Base-by-base conservation (phyloP, 805 yeast genomes). In the Zygotorulaspora sp. region DNA sequence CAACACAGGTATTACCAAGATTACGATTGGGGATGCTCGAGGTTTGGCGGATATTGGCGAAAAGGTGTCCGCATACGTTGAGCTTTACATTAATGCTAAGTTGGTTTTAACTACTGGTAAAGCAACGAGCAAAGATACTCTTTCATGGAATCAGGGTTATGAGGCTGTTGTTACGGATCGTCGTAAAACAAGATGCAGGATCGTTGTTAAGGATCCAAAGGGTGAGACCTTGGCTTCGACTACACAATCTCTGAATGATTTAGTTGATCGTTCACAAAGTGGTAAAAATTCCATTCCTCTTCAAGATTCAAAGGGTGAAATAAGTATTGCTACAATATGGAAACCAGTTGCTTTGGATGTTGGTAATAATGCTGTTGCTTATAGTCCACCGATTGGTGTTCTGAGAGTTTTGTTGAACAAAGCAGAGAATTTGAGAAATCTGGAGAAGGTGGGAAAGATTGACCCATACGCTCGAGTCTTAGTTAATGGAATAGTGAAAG, bases 321-420 rank as follows among this genome's bases (percentile, higher is more conserved):
- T 85, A 27, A 75, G 78, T 48, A 58, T 92, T 40, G 63, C 74
- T 4, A 77, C 92, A 19, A 63, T 68, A 36, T 92, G 96, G 96
- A 87, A 82, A 62, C 90, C 97, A 6, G 95, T 89, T 35, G 77
- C 72, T 19, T 64, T 90, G 53, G 71, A 65, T 43, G 77, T 79
- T 36, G 83, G 82, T 12, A 63, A 78, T 26, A 85, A 87, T 44
- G 65, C 84, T 15, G 77, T 80, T 49, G 92, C 90, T 35, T 90
- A 88, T 65, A 77, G 87, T n/a, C 87, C 87, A 41, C 98, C 98
- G 34, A 81, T 90, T 57, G 98, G 99, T 58, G 90, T 83, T 22
- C 72, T 89, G 5, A 78, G 97, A 55, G 70, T 92, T 19, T 69
- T 74, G 42, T 62, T 92, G 43, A 75, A 74, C 48, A 74, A 72